Percentiles rank a stretch among this genome's conserved stretches.
These are phyloP conservation scores for Eucalyptus decipiens DNA, from an alignment of 345 rosid species.

Conservation along the genomic window DNA sequence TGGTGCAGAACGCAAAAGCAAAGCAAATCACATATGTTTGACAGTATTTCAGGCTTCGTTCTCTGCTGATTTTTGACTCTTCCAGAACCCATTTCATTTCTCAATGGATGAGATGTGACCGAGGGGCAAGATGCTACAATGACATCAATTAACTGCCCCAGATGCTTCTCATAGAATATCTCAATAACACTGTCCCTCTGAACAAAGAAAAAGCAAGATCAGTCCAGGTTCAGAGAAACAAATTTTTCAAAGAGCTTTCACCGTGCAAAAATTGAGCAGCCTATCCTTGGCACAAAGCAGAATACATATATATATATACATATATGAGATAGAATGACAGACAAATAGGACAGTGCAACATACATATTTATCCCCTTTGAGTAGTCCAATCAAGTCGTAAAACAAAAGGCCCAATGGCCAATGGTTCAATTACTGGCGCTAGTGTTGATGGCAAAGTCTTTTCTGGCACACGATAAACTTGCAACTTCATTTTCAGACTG, in stretches of 20 bases:
- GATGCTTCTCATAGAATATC: slow-evolving; percentile 91
- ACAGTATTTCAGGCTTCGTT: slow-evolving; percentile 79
- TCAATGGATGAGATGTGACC: slow-evolving; percentile 15
- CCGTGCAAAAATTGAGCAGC: background rate
- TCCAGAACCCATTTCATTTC: slow-evolving; percentile 31
- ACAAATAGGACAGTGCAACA: background rate
- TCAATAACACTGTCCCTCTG: slow-evolving; percentile 85
- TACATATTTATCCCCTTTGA: background rate
- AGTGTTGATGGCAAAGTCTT: background rate
- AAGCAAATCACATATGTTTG: slow-evolving; percentile 83
- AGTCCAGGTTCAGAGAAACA: background rate
- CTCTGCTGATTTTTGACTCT: slow-evolving; percentile 25
- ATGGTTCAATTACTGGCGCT: background rate
- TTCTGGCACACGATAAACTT: background rate
- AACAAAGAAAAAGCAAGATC: background rate
- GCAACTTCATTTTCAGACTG: background rate
- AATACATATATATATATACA: background rate
- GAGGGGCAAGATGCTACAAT: slow-evolving; percentile 69
- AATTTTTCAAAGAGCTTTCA: background rate
- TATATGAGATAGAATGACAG: background rate
- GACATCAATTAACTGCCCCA: slow-evolving; percentile 79
- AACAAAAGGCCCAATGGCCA: background rate
- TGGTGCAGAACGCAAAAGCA: slow-evolving; percentile 96
- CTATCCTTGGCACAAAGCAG: background rate
- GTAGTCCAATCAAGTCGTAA: background rate